A percentile compares a stretch with the other conserved stretches of the same genome.
phyloP scores from a whole-genome alignment of 1,284 basidiomycete species.

The Rhodotorula sp. region DNA sequence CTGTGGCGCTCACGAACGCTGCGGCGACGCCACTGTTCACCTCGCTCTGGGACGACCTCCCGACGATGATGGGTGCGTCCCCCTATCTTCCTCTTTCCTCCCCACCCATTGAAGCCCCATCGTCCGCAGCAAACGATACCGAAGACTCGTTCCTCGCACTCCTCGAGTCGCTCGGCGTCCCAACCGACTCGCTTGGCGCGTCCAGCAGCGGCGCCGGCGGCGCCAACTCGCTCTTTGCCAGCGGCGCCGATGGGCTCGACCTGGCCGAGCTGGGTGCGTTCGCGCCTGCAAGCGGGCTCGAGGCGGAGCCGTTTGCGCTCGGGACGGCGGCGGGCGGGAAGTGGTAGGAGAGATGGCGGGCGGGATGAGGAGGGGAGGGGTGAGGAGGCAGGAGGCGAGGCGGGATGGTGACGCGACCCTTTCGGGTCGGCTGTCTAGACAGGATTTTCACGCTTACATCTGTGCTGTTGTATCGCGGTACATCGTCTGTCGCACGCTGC shows the following conservation, averaged over 20 bases:
- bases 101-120: background rate
- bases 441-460: too few species aligned
- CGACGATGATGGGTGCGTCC: slow-evolving; percentile 19
- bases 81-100: background rate
- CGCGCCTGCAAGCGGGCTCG: slow-evolving; percentile 7
- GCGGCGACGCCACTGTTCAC: slow-evolving; percentile 7
- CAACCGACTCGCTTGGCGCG: slow-evolving; percentile 1
- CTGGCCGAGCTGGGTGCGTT: slow-evolving; percentile 2
- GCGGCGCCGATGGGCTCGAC: background rate
- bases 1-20: background rate
- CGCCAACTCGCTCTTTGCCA: background rate
- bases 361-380: too few species aligned
- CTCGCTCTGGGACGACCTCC: slow-evolving; percentile 23
- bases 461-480: too few species aligned
- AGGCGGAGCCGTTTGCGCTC: slow-evolving; percentile 17
- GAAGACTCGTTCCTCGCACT: slow-evolving; percentile 20
- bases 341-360: background rate
- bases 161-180: slow-evolving; percentile 30
- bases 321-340: slow-evolving; percentile 1
- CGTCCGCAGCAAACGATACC: slow-evolving; percentile 3
- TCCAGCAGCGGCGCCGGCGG: background rate
- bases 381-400: too few species aligned
- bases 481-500: too few species aligned
- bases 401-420: too few species aligned
- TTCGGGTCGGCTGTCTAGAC: too few species aligned